Evolutionary conservation across 495 filamentous ascomycete genomes (phyloP).

Genomic region (Cryomyces antarcticus): DNA sequence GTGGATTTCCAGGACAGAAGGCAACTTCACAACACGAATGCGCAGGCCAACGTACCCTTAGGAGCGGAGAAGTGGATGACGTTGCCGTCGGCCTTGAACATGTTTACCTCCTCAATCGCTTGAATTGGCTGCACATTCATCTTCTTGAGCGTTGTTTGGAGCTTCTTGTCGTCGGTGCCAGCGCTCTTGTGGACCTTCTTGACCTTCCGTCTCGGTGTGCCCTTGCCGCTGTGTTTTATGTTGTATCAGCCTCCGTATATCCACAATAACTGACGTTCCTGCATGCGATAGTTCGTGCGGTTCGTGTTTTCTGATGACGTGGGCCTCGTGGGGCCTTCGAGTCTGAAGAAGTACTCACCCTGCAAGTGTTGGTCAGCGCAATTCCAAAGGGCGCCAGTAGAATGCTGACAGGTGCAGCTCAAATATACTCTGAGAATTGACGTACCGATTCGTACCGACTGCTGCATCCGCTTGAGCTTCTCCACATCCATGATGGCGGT

Average conservation of each 20-base stretch:
- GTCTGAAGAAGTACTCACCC: not conserved
- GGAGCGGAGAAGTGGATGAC: conserved; percentile 97
- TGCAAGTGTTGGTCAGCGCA: not conserved
- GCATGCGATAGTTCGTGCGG: not conserved
- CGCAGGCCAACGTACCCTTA: conserved; percentile 45
- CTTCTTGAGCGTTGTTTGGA: conserved; percentile 49
- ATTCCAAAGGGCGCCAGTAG: conserved; percentile 1
- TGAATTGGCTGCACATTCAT: conserved; percentile 50
- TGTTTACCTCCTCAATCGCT: conserved; percentile 99
- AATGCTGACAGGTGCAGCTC: not conserved
- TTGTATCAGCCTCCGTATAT: not conserved
- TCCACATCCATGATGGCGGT: conserved; percentile 43
- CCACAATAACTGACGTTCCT: not conserved
- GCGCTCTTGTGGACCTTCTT: conserved; percentile 90
- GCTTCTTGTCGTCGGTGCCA: conserved; percentile 96
- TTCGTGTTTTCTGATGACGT: not conserved
- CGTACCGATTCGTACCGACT: conserved; percentile 59
- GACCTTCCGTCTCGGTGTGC: conserved; percentile 89
- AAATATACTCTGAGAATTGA: conserved; percentile 6
- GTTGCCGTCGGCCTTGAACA: conserved; percentile 99
- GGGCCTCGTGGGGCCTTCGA: not conserved
- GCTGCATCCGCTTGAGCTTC: conserved; percentile 60
- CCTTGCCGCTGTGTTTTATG: conserved; percentile 58
- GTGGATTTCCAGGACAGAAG: not conserved
- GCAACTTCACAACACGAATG: not conserved